phyloP scores from a whole-genome alignment of 139 green algal genomes.

The Chlamydomonas schloesseri region DNA sequence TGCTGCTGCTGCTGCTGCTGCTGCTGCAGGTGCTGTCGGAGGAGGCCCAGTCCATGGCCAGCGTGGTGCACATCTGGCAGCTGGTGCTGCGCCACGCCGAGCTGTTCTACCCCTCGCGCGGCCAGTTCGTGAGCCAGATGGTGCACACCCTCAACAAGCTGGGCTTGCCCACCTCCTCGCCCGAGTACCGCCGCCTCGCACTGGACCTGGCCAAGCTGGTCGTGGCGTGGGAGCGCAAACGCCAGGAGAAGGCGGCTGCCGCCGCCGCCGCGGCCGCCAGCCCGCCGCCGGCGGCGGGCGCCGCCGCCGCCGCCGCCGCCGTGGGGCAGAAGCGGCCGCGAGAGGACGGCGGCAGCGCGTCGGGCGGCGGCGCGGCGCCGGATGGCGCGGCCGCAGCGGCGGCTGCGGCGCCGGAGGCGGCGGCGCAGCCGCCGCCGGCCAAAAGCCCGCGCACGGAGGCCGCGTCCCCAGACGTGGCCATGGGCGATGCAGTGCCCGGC shows the following conservation, averaged over 20 bases:
- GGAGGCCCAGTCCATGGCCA: conserved; percentile 78
- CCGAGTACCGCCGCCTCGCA: conserved; percentile 90
- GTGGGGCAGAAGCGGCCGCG: not conserved
- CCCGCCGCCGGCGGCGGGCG: not conserved
- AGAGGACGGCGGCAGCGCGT: not conserved
- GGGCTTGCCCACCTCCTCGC: conserved; percentile 60
- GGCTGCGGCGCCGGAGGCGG: not conserved
- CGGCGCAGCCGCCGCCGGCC: not conserved
- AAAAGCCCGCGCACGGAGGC: not conserved
- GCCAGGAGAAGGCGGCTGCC: conserved; percentile 28
- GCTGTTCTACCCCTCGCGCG: conserved; percentile 85
- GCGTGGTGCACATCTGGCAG: conserved; percentile 93
- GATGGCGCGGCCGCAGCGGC: not conserved
- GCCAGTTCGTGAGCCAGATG: conserved; percentile 93
- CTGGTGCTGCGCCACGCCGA: conserved; percentile 90
- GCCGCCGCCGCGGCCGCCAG: not conserved
- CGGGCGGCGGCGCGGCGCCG: not conserved
- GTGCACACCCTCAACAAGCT: conserved; percentile 84
- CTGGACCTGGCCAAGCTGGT: conserved; percentile 92
- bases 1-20: too few species aligned
- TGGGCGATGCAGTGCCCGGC: not conserved
- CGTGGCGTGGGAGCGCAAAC: conserved; percentile 87
- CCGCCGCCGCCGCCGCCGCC: not conserved
- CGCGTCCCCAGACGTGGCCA: not conserved
- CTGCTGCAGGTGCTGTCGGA: conserved; percentile 82